These are phyloP conservation scores for Syzygium jambos DNA, from an alignment of 345 rosid genomes.

Conservation along the genomic window DNA sequence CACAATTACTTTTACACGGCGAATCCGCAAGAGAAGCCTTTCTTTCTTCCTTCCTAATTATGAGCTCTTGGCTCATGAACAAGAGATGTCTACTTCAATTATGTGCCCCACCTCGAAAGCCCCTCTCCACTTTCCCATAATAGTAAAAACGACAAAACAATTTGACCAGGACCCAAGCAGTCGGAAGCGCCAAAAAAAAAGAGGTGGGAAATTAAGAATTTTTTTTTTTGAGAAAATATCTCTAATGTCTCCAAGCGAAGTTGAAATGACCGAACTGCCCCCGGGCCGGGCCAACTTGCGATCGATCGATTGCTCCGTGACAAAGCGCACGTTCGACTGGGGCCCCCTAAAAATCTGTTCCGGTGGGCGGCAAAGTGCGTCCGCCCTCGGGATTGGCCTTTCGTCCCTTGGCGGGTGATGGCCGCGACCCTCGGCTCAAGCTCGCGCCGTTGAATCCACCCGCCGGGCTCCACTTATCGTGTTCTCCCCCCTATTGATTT, in stretches of 20 bases:
- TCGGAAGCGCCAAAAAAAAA: neutral
- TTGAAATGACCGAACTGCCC: neutral
- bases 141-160: neutral
- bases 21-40: neutral
- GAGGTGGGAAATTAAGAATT: neutral
- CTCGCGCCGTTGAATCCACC: constrained; percentile 19
- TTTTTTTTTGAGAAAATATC: neutral
- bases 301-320: neutral
- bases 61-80: neutral
- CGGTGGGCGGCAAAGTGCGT: neutral
- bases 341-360: neutral
- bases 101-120: neutral
- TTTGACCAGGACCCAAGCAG: neutral
- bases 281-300: neutral
- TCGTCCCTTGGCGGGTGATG: neutral
- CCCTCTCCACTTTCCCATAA: neutral
- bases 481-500: neutral
- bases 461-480: constrained; percentile 8
- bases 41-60: rapidly evolving
- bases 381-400: neutral
- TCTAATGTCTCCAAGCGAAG: rapidly evolving
- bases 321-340: neutral
- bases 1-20: neutral
- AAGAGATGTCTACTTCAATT: neutral
- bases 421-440: neutral